Percentiles rank a stretch among this genome's conserved stretches.
These are phyloP conservation scores for Otatea glauca DNA, from an alignment of 176 grass and related monocot species.

Conservation along the genomic window DNA sequence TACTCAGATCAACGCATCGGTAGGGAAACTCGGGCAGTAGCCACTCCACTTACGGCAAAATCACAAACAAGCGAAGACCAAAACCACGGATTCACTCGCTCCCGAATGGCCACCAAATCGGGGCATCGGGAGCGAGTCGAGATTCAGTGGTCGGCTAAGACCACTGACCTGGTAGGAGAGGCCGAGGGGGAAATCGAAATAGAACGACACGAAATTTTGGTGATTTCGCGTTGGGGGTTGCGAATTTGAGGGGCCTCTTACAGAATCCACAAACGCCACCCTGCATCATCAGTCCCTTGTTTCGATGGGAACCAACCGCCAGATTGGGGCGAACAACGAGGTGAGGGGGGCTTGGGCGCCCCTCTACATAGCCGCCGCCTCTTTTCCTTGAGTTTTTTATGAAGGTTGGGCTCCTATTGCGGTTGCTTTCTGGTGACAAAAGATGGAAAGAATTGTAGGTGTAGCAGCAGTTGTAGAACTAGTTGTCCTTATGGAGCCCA, in stretches of 20 bases:
- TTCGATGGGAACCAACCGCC: constrained; percentile 10
- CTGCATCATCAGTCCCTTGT: constrained; percentile 61
- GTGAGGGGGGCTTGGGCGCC: constrained; percentile 11
- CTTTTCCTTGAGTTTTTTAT: background rate
- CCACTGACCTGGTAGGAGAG: constrained; percentile 68
- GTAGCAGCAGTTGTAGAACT: background rate
- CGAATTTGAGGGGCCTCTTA: constrained; percentile 49
- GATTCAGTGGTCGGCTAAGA: constrained; percentile 5
- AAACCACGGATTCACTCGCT: background rate
- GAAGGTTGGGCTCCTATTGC: background rate
- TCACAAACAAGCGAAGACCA: background rate
- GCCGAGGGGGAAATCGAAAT: too few relatives aligned
- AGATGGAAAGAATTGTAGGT: background rate
- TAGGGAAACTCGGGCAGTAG: background rate
- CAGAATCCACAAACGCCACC: constrained; percentile 81
- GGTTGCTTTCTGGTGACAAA: background rate
- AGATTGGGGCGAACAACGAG: background rate
- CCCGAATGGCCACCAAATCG: background rate
- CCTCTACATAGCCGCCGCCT: background rate
- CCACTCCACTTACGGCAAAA: background rate
- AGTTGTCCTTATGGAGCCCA: background rate
- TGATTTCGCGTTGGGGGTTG: too few relatives aligned
- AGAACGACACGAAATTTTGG: too few relatives aligned
- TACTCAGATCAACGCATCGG: background rate
- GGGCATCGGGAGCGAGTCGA: constrained; percentile 7